Conservation (phyloP, 2,329 filamentous ascomycete genomes). For the Sclerotinia subarctica region DNA sequence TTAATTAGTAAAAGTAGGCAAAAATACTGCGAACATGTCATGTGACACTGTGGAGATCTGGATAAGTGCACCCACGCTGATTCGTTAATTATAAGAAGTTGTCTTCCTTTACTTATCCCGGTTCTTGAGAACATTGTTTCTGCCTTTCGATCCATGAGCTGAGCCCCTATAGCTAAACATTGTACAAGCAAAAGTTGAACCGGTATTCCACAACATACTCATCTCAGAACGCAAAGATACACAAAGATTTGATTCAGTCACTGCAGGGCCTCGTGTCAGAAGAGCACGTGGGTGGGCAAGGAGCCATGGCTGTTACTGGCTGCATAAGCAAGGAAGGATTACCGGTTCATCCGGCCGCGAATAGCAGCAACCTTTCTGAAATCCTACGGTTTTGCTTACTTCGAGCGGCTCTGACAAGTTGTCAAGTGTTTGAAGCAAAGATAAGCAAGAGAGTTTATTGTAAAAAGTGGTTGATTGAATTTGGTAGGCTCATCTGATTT, state of each 20-base stretch:
- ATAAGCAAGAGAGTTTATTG: background rate
- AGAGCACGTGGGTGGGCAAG: background rate
- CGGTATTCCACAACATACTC: background rate
- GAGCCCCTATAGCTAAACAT: background rate
- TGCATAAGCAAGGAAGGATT: background rate
- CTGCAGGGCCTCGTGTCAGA: background rate
- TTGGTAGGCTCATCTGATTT: background rate
- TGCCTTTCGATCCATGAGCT: background rate
- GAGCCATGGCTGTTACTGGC: background rate
- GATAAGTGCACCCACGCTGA: background rate
- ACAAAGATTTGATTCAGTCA: background rate
- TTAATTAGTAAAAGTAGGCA: background rate
- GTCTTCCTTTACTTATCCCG: too few species aligned
- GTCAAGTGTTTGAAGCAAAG: background rate
- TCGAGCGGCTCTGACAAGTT: background rate
- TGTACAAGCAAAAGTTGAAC: background rate
- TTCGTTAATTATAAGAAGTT: too few species aligned
- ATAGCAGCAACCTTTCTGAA: background rate
- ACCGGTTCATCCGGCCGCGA: background rate
- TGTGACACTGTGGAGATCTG: background rate
- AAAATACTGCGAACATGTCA: background rate
- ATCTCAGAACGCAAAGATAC: background rate
- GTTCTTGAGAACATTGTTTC: background rate
- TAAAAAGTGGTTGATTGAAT: background rate
- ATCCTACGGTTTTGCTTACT: background rate